Conservation (phyloP, 495 filamentous ascomycete species). For the Parathielavia hyrcaniae region DNA sequence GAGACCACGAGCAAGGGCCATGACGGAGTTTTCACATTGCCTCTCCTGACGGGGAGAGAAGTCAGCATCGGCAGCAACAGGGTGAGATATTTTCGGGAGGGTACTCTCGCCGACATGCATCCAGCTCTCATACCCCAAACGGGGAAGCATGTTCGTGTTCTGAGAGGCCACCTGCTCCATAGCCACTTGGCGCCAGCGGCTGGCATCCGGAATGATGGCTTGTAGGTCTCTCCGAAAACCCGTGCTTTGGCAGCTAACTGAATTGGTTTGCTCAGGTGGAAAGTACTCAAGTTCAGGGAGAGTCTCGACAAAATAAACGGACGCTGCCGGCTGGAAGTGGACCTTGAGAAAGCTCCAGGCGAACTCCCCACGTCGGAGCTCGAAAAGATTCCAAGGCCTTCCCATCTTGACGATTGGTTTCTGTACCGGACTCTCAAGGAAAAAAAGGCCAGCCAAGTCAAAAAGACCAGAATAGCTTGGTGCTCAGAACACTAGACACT, state of each 20-base stretch:
- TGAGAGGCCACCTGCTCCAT: slow-evolving; percentile 39
- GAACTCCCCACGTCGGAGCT: slow-evolving; percentile 32
- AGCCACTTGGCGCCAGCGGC: slow-evolving; percentile 41
- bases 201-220: slow-evolving; percentile 47
- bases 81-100: slow-evolving; percentile 35
- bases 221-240: slow-evolving; percentile 30
- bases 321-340: slow-evolving; percentile 32
- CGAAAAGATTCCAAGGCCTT: slow-evolving; percentile 36
- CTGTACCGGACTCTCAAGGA: slow-evolving; percentile 38
- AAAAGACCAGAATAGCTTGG: no score
- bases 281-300: slow-evolving; percentile 35
- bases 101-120: slow-evolving; percentile 33
- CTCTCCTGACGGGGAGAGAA: slow-evolving; percentile 42
- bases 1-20: slow-evolving; percentile 35
- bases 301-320: slow-evolving; percentile 29
- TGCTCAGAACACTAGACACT: no score
- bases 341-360: slow-evolving; percentile 30
- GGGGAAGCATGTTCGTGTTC: slow-evolving; percentile 39
- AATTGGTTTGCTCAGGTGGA: slow-evolving; percentile 22
- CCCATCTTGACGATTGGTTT: slow-evolving; percentile 45
- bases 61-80: slow-evolving; percentile 26
- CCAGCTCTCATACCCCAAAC: slow-evolving; percentile 34
- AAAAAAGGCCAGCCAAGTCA: slow-evolving; percentile 20
- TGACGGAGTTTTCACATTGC: slow-evolving; percentile 35
- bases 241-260: slow-evolving; percentile 15